phyloP scores from a whole-genome alignment of 176 grass and related monocot species.

The Hordeum marinum region DNA sequence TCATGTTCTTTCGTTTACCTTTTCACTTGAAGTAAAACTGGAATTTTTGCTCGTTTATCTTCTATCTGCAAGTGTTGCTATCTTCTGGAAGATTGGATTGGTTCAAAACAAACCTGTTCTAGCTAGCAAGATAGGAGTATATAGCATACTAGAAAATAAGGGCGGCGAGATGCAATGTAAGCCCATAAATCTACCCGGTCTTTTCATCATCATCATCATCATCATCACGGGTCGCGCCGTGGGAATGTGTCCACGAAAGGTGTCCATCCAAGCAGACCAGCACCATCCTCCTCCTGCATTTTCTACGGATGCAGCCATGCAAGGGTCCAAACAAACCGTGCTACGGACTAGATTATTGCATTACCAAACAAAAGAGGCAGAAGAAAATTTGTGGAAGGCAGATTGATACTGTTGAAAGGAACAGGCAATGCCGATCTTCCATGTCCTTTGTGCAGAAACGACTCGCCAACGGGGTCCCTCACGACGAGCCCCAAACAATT shows the following conservation, averaged over 20 bases:
- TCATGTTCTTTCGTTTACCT: neutral
- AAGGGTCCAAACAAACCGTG: neutral
- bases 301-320: neutral
- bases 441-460: conserved; percentile 18
- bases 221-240: neutral
- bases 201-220: neutral
- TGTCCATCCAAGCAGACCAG: neutral
- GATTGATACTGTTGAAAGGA: neutral
- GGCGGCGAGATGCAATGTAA: neutral
- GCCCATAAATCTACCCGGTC: neutral
- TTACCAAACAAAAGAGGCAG: conserved; percentile 17
- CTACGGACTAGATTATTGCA: neutral
- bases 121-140: too few species aligned
- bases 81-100: neutral
- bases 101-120: too few species aligned
- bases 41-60: neutral
- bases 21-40: conserved; percentile 3
- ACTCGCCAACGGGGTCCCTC: neutral
- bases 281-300: neutral
- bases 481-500: neutral
- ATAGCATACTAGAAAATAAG: too few species aligned
- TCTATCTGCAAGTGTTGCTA: neutral
- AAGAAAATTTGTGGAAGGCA: neutral
- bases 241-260: neutral
- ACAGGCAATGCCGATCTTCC: neutral